phyloP scores from a whole-genome alignment of 495 filamentous ascomycete genomes.

The Penicillium simplicissimum region DNA sequence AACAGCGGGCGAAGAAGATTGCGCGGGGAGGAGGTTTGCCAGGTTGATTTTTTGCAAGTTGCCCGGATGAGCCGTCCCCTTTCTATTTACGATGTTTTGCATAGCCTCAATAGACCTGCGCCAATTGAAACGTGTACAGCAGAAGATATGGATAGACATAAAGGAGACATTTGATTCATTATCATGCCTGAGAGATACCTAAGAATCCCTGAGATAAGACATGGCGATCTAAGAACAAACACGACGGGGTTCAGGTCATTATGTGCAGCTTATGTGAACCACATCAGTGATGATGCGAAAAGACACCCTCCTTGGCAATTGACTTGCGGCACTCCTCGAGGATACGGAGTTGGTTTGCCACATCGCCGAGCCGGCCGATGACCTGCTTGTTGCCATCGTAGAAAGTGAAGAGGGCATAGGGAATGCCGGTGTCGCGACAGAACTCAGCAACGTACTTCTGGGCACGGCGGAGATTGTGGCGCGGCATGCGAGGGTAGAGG shows the following conservation, averaged over 20 bases:
- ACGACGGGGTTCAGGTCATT: not conserved
- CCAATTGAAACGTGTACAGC: constrained; percentile 8
- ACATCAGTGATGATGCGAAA: constrained; percentile 36
- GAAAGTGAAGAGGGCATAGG: constrained; percentile 93
- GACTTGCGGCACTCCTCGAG: constrained; percentile 81
- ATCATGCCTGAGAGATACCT: constrained; percentile 3
- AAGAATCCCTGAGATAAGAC: not conserved
- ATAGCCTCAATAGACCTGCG: constrained; percentile 19
- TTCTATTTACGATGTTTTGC: not conserved
- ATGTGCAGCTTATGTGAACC: not conserved
- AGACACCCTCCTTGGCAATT: constrained; percentile 45
- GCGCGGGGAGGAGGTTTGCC: constrained; percentile 60
- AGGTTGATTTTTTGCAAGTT: constrained; percentile 32
- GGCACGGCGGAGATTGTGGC: constrained; percentile 84
- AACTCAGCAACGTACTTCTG: constrained; percentile 87
- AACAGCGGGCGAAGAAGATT: constrained; percentile 78
- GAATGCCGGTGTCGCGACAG: constrained; percentile 86
- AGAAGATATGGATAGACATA: constrained; percentile 4
- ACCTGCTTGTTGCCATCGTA: constrained; percentile 89
- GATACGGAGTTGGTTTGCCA: constrained; percentile 83
- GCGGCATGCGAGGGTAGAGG: constrained; percentile 88
- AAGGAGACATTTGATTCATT: constrained; percentile 20
- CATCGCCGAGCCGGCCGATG: constrained; percentile 78
- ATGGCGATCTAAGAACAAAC: constrained; percentile 8
- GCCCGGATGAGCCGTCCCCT: not conserved